A percentile compares a stretch with the other conserved stretches of the same genome.
These are phyloP conservation scores for Pythium angustatum DNA, from an alignment of 352 stramenopile species.

Conservation along the genomic window DNA sequence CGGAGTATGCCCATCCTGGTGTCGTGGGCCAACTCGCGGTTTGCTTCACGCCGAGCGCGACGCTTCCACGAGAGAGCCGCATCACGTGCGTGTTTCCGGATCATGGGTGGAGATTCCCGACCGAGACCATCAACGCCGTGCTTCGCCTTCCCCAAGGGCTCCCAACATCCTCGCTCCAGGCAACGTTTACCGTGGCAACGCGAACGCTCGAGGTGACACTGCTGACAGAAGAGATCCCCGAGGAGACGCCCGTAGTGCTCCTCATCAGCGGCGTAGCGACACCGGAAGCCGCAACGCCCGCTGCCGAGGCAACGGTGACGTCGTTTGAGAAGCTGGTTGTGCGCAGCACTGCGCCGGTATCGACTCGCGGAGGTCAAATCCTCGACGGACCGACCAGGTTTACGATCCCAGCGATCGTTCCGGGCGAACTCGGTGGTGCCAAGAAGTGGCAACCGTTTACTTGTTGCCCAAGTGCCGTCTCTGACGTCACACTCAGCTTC, in stretches of 20 bases:
- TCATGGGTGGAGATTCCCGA: conserved; percentile 52
- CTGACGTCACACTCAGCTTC: conserved; percentile 62
- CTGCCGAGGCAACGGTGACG: conserved; percentile 50
- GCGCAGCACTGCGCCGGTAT: conserved; percentile 50
- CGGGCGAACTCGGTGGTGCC: conserved; percentile 41
- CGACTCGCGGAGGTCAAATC: conserved; percentile 61
- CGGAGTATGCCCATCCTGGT: conserved; percentile 48
- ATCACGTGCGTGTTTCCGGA: conserved; percentile 57
- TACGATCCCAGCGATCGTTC: conserved; percentile 50
- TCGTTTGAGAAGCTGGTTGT: conserved; percentile 63
- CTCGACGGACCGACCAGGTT: conserved; percentile 57
- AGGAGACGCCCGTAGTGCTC: conserved; percentile 41
- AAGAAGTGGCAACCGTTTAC: conserved; percentile 64
- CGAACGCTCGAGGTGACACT: conserved; percentile 58
- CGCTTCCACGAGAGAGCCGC: conserved; percentile 42
- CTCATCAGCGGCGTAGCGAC: conserved; percentile 58
- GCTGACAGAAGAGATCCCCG: conserved; percentile 43
- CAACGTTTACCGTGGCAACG: conserved; percentile 34
- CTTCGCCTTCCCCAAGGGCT: conserved; percentile 39
- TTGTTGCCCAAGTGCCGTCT: conserved; percentile 46
- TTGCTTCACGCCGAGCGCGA: conserved; percentile 46
- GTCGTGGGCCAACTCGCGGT: conserved; percentile 52
- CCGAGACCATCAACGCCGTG: conserved; percentile 26
- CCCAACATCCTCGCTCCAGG: conserved; percentile 32
- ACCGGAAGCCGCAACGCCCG: conserved; percentile 50